Evolutionary conservation across 2,329 filamentous ascomycete species (phyloP), one percentile per base, ranked within the genome.

Genomic region (Scorias spongiosa): DNA sequence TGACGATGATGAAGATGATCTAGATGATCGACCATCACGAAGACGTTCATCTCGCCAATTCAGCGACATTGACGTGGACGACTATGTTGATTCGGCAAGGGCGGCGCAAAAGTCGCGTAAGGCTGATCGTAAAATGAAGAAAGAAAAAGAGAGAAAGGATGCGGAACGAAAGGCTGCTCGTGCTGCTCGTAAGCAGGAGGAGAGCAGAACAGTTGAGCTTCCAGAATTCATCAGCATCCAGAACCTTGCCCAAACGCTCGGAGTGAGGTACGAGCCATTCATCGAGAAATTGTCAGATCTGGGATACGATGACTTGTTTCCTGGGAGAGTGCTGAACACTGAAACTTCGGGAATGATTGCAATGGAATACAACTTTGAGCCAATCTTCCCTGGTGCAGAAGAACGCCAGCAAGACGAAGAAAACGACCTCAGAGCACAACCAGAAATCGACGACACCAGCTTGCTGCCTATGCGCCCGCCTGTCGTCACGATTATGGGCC

Each of bases 401-500:
- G 32, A 12, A 36, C 32, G 15, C 32, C 60, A 57, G 4, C 63
- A 71, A 59, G 55, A 80, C 69, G 60, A 65, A 14, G 77, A 81
- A 40, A 69, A 78, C 39, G 89, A 98, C 60, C 65, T 98, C 34
- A 74, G 73, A 48, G 73, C 83, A 18, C 75, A 80, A 10, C 80
- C 86, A 1, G 66, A 72, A 20, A 75, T 77, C 46, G 57, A 43
- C 47, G 84, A 89, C 60, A 73, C 69, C 41, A 76, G 81, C 0
- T 54, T 63, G 11, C 64, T 95, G 7, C 86, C 87, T 2, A 63
- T 69, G 29, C 77, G 93, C 12, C 89, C 91, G 7, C 93, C 91
- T 0, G 86, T 98, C 30, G 88, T 98, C 34, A 96, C 93, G 0
- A 98, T 98, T 57, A 98, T 98, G 93, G 91, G 91, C 2, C 91